Conservation (phyloP, 1,139 yeast species). For the Hansenula lynferdii region DNA sequence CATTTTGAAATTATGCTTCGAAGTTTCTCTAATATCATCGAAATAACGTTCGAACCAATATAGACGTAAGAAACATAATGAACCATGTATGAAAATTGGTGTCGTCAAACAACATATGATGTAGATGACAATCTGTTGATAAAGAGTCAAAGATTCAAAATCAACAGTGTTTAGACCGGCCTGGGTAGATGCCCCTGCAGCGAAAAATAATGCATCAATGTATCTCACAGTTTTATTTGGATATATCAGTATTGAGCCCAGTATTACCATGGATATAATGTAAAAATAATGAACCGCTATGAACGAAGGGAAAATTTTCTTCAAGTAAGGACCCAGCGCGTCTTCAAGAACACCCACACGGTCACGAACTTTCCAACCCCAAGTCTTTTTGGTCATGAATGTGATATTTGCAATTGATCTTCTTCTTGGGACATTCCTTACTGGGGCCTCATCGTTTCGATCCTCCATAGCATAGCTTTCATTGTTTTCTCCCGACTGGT, state of each 20-base stretch:
- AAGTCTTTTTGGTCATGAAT: slow-evolving; percentile 25
- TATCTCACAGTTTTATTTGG: slow-evolving; percentile 66
- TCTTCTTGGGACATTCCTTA: no score
- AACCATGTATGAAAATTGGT: slow-evolving; percentile 86
- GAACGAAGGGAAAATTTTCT: slow-evolving; percentile 62
- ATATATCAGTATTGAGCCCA: slow-evolving; percentile 70
- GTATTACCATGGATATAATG: slow-evolving; percentile 45
- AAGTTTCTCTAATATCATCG: slow-evolving; percentile 70
- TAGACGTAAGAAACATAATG: slow-evolving; percentile 71
- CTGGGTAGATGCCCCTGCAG: slow-evolving; percentile 78
- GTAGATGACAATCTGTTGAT: slow-evolving; percentile 74
- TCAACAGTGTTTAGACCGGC: slow-evolving; percentile 87
- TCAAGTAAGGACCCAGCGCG: slow-evolving; percentile 41
- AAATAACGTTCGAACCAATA: slow-evolving; percentile 89
- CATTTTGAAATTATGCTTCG: slow-evolving; percentile 73
- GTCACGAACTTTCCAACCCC: slow-evolving; percentile 34
- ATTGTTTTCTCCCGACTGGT: no score
- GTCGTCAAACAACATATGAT: slow-evolving; percentile 63
- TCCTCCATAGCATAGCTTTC: neutral
- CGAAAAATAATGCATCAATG: slow-evolving; percentile 74
- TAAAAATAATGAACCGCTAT: slow-evolving; percentile 75
- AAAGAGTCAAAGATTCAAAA: slow-evolving; percentile 53
- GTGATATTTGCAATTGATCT: slow-evolving; percentile 10
- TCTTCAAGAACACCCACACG: slow-evolving; percentile 25
- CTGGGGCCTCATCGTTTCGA: no score